A percentile compares a stretch with the other conserved stretches of the same genome.
Conservation (phyloP, 2,329 filamentous ascomycete species). For the Dactylonectria macrodidyma region DNA sequence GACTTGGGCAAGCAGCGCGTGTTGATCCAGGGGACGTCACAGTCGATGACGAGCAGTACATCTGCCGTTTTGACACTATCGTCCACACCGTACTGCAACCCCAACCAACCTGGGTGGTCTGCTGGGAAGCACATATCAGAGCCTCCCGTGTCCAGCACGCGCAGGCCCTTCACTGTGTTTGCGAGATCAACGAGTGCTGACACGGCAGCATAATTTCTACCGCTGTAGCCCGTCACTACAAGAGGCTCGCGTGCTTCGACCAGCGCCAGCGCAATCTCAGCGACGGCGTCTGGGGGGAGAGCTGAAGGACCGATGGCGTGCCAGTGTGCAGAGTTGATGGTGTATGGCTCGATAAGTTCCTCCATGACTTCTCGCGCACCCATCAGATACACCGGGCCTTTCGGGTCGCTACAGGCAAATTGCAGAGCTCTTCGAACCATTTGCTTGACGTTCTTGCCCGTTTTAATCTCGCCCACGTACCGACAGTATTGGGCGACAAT, state of each 20-base stretch:
- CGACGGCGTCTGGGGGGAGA: slow-evolving; percentile 64
- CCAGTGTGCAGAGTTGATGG: slow-evolving; percentile 79
- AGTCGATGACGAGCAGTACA: slow-evolving; percentile 86
- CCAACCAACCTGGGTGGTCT: slow-evolving; percentile 75
- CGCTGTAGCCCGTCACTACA: slow-evolving; percentile 78
- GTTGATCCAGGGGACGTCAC: slow-evolving; percentile 92
- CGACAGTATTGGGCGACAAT: slow-evolving; percentile 88
- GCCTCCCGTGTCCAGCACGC: slow-evolving; percentile 81
- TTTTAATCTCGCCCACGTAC: slow-evolving; percentile 85
- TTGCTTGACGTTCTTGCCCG: slow-evolving; percentile 87
- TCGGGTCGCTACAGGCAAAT: slow-evolving; percentile 82
- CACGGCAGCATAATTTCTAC: slow-evolving; percentile 75
- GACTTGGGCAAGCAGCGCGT: slow-evolving; percentile 73
- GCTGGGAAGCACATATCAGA: slow-evolving; percentile 86
- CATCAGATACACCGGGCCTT: slow-evolving; percentile 83
- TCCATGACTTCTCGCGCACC: slow-evolving; percentile 88
- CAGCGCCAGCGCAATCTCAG: slow-evolving; percentile 73
- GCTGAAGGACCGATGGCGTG: slow-evolving; percentile 76
- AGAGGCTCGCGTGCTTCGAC: slow-evolving; percentile 75
- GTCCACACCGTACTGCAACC: slow-evolving; percentile 81
- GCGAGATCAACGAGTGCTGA: slow-evolving; percentile 75
- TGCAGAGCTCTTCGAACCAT: slow-evolving; percentile 87
- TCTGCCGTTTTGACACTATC: slow-evolving; percentile 82
- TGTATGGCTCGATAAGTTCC: slow-evolving; percentile 81
- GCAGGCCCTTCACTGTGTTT: slow-evolving; percentile 74